Conservation (phyloP, 192 early-diverging fungal species). For the Coemansia sp. region DNA sequence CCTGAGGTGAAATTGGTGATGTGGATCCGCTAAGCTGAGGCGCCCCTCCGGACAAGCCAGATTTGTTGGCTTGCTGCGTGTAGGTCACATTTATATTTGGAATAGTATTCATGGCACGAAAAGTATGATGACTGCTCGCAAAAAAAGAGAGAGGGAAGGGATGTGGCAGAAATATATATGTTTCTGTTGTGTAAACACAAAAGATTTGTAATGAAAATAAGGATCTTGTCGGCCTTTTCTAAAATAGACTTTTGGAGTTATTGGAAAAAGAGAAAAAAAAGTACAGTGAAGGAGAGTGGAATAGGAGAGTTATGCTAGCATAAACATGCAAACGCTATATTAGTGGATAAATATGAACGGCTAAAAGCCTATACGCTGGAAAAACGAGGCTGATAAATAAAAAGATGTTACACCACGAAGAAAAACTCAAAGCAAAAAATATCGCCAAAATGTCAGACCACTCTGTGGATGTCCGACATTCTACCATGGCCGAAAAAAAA, state of each 20-base stretch:
- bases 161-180: no score
- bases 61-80: neutral
- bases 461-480: conserved; percentile 1
- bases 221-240: neutral
- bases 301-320: no score
- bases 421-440: neutral
- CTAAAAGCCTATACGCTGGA: no score
- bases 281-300: no score
- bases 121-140: neutral
- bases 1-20: conserved; percentile 1
- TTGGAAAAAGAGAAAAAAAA: no score
- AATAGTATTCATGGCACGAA: conserved; percentile 4
- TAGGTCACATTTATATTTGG: conserved; percentile 4
- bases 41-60: neutral
- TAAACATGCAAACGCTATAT: no score
- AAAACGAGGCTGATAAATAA: no score
- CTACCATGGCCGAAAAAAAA: neutral
- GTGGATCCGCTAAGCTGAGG: neutral
- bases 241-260: no score
- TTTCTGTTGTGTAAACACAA: neutral
- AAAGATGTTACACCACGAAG: conserved; percentile 3
- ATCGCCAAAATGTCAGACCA: conserved; percentile 9
- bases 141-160: neutral
- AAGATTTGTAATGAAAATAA: conserved; percentile 1
- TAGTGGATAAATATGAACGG: no score